A percentile compares a stretch with the other conserved stretches of the same genome.
phyloP scores from a whole-genome alignment of 805 yeast genomes.

The Sugiyamaella americana region DNA sequence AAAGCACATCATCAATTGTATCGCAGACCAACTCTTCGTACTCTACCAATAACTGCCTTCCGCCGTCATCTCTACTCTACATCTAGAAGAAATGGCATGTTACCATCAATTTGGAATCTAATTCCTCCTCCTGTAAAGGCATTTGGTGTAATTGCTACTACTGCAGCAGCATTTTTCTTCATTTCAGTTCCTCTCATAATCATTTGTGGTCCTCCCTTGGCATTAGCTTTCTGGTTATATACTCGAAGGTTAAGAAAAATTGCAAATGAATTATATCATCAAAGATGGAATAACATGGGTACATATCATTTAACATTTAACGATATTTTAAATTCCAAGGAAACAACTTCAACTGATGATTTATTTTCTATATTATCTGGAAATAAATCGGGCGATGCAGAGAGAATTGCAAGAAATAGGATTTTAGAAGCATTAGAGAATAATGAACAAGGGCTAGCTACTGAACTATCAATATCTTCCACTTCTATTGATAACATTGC shows the following conservation, averaged over 20 bases:
- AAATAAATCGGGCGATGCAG: conserved; percentile 6
- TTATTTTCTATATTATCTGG: neutral
- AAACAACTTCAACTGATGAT: neutral
- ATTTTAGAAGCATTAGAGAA: conserved; percentile 16
- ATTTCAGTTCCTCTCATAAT: conserved; percentile 20
- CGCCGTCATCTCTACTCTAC: no score
- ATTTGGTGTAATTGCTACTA: conserved; percentile 14
- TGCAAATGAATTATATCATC: conserved; percentile 14
- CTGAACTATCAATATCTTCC: conserved; percentile 9
- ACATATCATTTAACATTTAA: conserved; percentile 18
- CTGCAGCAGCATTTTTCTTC: conserved; percentile 20
- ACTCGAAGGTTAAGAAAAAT: conserved; percentile 10
- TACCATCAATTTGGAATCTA: neutral
- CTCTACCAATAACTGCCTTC: no score
- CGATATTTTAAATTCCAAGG: conserved; percentile 4
- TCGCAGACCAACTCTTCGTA: no score
- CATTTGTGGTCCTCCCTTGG: conserved; percentile 20
- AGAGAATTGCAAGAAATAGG: conserved; percentile 13
- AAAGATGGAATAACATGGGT: conserved; percentile 23
- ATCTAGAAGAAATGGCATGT: neutral
- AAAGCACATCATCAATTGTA: no score
- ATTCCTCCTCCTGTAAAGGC: conserved; percentile 23
- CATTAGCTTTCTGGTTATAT: conserved; percentile 16
- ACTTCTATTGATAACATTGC: conserved; percentile 5
- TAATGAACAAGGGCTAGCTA: conserved; percentile 19